Percentiles rank a stretch among this genome's conserved stretches.
Conservation (phyloP, 1,139 yeast species). For the Hyphopichia khmerensis region DNA sequence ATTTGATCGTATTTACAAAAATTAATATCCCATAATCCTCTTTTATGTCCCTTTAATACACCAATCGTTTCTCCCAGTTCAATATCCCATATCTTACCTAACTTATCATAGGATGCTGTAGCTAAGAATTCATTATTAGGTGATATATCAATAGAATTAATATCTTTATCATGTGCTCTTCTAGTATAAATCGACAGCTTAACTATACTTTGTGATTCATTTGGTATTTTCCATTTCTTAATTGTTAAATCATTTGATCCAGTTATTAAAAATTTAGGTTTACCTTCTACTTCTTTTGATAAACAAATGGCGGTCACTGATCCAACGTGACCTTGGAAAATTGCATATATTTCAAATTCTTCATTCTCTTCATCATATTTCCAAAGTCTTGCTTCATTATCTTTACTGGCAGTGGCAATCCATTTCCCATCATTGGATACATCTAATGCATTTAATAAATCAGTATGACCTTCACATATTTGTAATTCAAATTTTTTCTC, state of each 20-base stretch:
- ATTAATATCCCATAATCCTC: conserved; percentile 91
- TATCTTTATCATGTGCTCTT: conserved; percentile 95
- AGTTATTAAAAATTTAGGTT: conserved; percentile 74
- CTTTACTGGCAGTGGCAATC: conserved; percentile 95
- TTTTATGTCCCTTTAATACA: conserved; percentile 80
- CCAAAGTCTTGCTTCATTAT: conserved; percentile 84
- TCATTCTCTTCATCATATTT: conserved; percentile 42
- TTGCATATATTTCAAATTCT: conserved; percentile 54
- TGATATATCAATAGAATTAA: conserved; percentile 81
- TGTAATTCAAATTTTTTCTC: conserved; percentile 58
- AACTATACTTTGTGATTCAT: conserved; percentile 17
- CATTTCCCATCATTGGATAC: conserved; percentile 76
- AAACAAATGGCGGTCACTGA: conserved; percentile 81
- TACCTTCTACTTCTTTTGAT: conserved; percentile 52
- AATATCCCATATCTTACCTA: conserved; percentile 85
- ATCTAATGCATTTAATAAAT: conserved; percentile 79
- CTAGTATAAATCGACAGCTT: conserved; percentile 77
- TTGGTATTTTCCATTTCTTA: conserved; percentile 83
- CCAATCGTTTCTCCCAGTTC: conserved; percentile 84
- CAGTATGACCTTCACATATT: conserved; percentile 78
- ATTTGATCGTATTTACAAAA: conserved; percentile 80
- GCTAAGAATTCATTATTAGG: conserved; percentile 89
- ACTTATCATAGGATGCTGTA: conserved; percentile 93
- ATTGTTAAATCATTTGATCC: conserved; percentile 89
- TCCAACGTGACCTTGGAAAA: conserved; percentile 82